phyloP scores from a whole-genome alignment of 345 rosid genomes.

The Sonneratia caseolaris region DNA sequence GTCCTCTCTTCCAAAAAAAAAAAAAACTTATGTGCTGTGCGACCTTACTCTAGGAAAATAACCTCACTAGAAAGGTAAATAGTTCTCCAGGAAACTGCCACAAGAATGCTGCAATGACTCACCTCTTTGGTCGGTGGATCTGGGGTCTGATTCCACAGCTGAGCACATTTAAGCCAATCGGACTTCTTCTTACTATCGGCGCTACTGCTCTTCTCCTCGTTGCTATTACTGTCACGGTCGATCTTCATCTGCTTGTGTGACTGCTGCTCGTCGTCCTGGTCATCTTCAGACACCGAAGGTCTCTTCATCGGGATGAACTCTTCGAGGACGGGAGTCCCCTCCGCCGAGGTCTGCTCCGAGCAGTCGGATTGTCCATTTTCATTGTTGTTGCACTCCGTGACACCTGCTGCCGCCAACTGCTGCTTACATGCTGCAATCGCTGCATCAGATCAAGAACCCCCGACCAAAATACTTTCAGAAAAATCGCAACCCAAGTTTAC shows the following conservation, averaged over 20 bases:
- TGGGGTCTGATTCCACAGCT: constrained; percentile 74
- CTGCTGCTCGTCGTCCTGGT: constrained; percentile 25
- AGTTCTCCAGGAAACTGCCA: no score
- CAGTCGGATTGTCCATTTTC: constrained; percentile 60
- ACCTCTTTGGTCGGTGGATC: constrained; percentile 46
- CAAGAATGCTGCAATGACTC: no score
- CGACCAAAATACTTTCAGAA: background rate
- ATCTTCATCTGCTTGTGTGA: constrained; percentile 22
- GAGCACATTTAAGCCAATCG: constrained; percentile 98
- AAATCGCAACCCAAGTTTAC: background rate
- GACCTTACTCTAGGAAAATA: no score
- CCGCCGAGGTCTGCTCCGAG: constrained; percentile 78
- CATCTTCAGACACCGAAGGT: constrained; percentile 4
- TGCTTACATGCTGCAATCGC: constrained; percentile 73
- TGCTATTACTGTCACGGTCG: background rate
- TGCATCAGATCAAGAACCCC: constrained; percentile 15
- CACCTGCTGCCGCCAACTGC: constrained; percentile 26
- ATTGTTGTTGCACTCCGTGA: constrained; percentile 9
- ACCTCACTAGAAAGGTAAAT: no score
- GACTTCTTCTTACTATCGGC: constrained; percentile 54
- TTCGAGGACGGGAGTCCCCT: constrained; percentile 53
- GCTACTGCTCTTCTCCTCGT: constrained; percentile 11
- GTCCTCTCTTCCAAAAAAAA: background rate
- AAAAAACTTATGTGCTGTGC: no score
- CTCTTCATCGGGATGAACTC: constrained; percentile 75